These are phyloP conservation scores for Kwoniella europaea DNA, from an alignment of 768 basidiomycete genomes.

Conservation along the genomic window DNA sequence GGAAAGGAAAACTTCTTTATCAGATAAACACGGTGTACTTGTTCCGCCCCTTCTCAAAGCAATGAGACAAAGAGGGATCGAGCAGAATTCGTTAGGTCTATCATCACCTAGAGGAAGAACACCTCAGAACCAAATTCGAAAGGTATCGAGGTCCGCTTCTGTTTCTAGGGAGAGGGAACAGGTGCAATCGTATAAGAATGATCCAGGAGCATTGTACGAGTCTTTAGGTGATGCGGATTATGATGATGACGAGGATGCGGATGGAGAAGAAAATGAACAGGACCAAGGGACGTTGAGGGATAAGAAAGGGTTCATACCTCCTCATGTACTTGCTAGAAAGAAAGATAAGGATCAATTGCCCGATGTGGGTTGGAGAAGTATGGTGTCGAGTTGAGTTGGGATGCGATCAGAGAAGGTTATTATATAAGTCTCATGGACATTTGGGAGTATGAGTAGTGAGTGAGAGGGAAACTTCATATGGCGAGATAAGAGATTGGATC, in stretches of 20 bases:
- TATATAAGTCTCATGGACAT: neutral
- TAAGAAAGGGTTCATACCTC: constrained; percentile 49
- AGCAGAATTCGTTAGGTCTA: constrained; percentile 35
- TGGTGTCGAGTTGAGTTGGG: constrained; percentile 26
- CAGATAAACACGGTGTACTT: constrained; percentile 46
- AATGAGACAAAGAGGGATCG: constrained; percentile 42
- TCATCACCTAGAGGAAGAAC: constrained; percentile 15
- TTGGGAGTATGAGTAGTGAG: neutral
- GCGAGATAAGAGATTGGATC: neutral
- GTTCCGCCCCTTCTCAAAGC: constrained; percentile 53
- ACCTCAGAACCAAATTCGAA: neutral
- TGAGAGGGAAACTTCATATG: neutral
- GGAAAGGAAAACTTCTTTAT: constrained; percentile 52
- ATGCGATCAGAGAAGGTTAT: neutral
- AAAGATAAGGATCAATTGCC: constrained; percentile 20
- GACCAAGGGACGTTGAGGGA: constrained; percentile 46
- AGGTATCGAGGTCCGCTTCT: constrained; percentile 27
- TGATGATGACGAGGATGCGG: constrained; percentile 24
- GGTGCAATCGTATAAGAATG: constrained; percentile 38
- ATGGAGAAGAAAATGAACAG: constrained; percentile 27
- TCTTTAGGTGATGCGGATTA: constrained; percentile 41
- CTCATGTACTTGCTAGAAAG: constrained; percentile 47
- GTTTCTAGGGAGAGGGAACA: constrained; percentile 44
- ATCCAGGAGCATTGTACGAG: constrained; percentile 54
- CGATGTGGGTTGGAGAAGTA: constrained; percentile 49